These are phyloP conservation scores for Cryphonectria nitschkei DNA, from an alignment of 2,329 filamentous ascomycete genomes.

Conservation along the genomic window DNA sequence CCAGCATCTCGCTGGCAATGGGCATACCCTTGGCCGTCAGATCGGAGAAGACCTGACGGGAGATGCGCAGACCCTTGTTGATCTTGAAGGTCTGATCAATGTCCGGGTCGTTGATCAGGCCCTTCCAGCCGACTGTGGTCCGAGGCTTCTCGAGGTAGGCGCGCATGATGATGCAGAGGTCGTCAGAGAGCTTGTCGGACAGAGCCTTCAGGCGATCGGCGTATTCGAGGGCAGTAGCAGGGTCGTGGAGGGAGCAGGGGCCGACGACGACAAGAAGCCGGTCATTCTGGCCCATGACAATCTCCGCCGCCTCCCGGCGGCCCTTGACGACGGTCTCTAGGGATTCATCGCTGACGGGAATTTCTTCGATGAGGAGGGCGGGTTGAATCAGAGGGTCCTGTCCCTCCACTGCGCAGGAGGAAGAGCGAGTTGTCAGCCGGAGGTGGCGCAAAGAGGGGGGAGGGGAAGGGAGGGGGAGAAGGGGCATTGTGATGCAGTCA, in stretches of 20 bases:
- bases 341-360: slow-evolving; percentile 69
- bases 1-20: slow-evolving; percentile 96
- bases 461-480: not conserved
- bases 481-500: not conserved
- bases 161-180: slow-evolving; percentile 94
- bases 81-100: slow-evolving; percentile 98
- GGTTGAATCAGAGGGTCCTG: slow-evolving; percentile 94
- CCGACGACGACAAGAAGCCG: slow-evolving; percentile 93
- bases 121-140: slow-evolving; percentile 98
- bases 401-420: slow-evolving; percentile 69
- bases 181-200: slow-evolving; percentile 76
- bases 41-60: slow-evolving; percentile 91
- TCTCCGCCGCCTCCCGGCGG: slow-evolving; percentile 68
- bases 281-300: slow-evolving; percentile 80
- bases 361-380: slow-evolving; percentile 82
- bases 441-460: not conserved
- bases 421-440: slow-evolving; percentile 36
- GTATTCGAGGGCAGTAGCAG: slow-evolving; percentile 85
- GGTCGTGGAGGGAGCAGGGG: slow-evolving; percentile 97
- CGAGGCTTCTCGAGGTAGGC: slow-evolving; percentile 99
- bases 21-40: slow-evolving; percentile 87
- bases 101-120: slow-evolving; percentile 97
- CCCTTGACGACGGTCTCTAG: slow-evolving; percentile 72
- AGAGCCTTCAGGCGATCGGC: slow-evolving; percentile 76
- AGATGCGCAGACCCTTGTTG: slow-evolving; percentile 94